Base-by-base conservation (phyloP, 345 rosid species). In the Citropsis articulata region DNA sequence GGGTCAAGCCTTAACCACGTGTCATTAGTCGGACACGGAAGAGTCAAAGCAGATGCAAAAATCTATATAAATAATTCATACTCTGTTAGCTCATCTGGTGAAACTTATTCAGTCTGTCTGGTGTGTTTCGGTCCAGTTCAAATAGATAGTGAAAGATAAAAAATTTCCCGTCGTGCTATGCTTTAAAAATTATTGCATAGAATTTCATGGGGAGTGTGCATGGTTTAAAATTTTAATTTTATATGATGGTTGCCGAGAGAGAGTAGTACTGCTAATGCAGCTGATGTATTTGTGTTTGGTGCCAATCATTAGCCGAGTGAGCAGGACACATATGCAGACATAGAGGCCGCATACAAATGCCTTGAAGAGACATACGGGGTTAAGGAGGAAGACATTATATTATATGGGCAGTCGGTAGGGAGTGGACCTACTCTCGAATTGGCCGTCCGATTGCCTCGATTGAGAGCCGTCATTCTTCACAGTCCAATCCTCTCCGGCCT, bases 261-360 rank as follows among this genome's bases (percentile, higher is more conserved):
- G 45, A 12, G 30, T 36, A 38, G 24, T 9, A 42, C 27, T 7
- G 38, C 16, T 71, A 16, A 31, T 53, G 21, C 5, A 53, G 31
- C 7, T 53, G 27, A 66, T 31, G 22, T 71, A 42, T 24, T 53
- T 53, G 14, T 9, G 2, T n/a, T 9, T 55, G 42, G 61, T 53
- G 63, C 0, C 45, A 28, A 21, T 27, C 65, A 91, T 22, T 68
- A 92, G 97, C 88, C 98, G 69, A 92, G 95, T 63, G 97, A 92
- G 88, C 93, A 91, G 83, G 93, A 92, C 76, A 92, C 98, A 35
- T 94, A 89, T 81, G 94, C 96, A 72, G 98, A 94, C 86, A 91
- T 94, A 80, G 94, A 91, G 56, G 98, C 97, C 35, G 95, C 86
- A 22, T 89, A 84, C 76, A 86, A 82, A 73, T 92, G 98, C 83